These are phyloP conservation scores for Colletotrichum lini DNA, from an alignment of 2,329 filamentous ascomycete genomes.

Conservation along the genomic window DNA sequence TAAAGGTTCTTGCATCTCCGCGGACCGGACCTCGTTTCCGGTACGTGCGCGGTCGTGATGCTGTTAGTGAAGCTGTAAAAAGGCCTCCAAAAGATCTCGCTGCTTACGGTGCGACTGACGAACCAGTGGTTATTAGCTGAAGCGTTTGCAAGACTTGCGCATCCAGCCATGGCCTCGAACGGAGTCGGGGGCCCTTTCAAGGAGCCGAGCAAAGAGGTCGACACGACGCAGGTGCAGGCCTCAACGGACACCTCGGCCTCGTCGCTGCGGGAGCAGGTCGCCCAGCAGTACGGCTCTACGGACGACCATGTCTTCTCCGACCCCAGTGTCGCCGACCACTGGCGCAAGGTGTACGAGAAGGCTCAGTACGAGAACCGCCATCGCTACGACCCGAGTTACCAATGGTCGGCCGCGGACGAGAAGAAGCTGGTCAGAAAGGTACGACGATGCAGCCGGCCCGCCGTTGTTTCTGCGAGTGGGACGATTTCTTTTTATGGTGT, in stretches of 20 bases:
- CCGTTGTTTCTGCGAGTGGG: too few species aligned
- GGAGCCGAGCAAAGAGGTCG: slow-evolving; percentile 34
- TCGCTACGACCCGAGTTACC: slow-evolving; percentile 66
- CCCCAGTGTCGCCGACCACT: slow-evolving; percentile 66
- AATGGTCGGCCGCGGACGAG: slow-evolving; percentile 64
- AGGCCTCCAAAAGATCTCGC: slow-evolving; percentile 4
- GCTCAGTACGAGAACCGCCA: slow-evolving; percentile 73
- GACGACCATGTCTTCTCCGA: slow-evolving; percentile 64
- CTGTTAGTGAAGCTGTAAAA: slow-evolving; percentile 6
- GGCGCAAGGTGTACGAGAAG: slow-evolving; percentile 67
- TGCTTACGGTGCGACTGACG: neutral
- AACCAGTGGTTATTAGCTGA: neutral
- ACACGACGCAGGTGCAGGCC: slow-evolving; percentile 19
- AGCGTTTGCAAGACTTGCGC: slow-evolving; percentile 9
- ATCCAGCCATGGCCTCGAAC: slow-evolving; percentile 23
- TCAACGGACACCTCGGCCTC: slow-evolving; percentile 31
- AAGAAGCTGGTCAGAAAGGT: slow-evolving; percentile 62
- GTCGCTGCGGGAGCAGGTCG: slow-evolving; percentile 22
- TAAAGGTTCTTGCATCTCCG: slow-evolving; percentile 39
- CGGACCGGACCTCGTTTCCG: slow-evolving; percentile 14
- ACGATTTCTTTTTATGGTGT: too few species aligned
- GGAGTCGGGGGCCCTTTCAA: slow-evolving; percentile 23
- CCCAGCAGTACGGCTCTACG: slow-evolving; percentile 49
- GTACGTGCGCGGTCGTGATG: slow-evolving; percentile 13
- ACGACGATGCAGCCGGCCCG: neutral